phyloP scores from a whole-genome alignment of 2,329 filamentous ascomycete genomes.

The Cladosporium sp. region DNA sequence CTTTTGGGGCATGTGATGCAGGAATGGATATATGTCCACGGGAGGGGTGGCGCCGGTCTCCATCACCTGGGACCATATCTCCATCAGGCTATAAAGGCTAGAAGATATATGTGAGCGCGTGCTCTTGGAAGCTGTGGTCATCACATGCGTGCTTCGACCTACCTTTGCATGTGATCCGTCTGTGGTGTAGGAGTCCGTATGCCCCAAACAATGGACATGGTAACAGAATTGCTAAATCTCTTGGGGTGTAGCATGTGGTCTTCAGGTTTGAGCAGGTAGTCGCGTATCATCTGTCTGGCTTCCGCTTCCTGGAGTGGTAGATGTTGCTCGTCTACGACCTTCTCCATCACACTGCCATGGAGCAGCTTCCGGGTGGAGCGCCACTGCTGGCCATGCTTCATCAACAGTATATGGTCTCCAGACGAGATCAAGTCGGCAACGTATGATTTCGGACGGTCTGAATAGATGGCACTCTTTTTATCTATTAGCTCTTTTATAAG shows the following conservation, averaged over 20 bases:
- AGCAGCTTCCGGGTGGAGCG: slow-evolving; percentile 43
- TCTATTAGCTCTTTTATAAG: slow-evolving; percentile 44
- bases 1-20: slow-evolving; percentile 41
- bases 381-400: slow-evolving; percentile 47
- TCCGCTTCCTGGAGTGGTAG: slow-evolving; percentile 45
- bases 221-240: slow-evolving; percentile 48
- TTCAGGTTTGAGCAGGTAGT: slow-evolving; percentile 39
- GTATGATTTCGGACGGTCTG: slow-evolving; percentile 34
- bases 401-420: slow-evolving; percentile 46
- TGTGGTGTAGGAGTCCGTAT: slow-evolving; percentile 24
- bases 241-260: slow-evolving; percentile 47
- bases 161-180: slow-evolving; percentile 21
- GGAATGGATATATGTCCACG: slow-evolving; percentile 41
- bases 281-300: slow-evolving; percentile 44
- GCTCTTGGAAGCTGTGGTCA: too few species aligned
- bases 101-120: neutral
- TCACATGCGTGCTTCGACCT: neutral
- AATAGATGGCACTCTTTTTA: slow-evolving; percentile 43
- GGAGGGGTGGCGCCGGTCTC: slow-evolving; percentile 48
- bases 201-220: slow-evolving; percentile 36
- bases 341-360: slow-evolving; percentile 41
- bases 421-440: slow-evolving; percentile 43
- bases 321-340: slow-evolving; percentile 42
- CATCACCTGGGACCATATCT: slow-evolving; percentile 42
- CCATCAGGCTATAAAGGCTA: slow-evolving; percentile 40